These are phyloP conservation scores for Panicum virgatum DNA, from an alignment of 202 grass and related monocot genomes.

Conservation along the genomic window DNA sequence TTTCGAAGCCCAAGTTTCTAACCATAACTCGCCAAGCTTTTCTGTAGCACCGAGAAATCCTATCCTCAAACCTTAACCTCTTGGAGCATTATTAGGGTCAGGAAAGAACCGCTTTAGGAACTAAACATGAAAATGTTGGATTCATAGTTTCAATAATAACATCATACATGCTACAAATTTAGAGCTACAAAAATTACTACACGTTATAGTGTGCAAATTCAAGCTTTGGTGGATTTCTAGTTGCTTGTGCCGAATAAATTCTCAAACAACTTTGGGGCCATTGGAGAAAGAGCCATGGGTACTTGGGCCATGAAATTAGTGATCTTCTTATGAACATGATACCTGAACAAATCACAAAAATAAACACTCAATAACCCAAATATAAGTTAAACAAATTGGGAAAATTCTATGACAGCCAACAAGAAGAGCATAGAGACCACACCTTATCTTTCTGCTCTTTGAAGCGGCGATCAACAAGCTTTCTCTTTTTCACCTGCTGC, in stretches of 20 bases:
- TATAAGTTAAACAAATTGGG: neutral
- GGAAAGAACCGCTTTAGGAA: too few species aligned
- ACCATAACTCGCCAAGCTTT: too few species aligned
- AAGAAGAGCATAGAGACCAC: neutral
- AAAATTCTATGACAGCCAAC: neutral
- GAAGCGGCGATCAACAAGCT: conserved; percentile 86
- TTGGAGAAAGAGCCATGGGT: conserved; percentile 63
- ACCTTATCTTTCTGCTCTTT: conserved; percentile 97
- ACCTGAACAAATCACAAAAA: too few species aligned
- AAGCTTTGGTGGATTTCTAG: conserved; percentile 19
- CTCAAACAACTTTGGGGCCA: conserved; percentile 84
- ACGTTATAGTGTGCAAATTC: neutral
- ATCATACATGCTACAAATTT: neutral
- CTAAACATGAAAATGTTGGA: too few species aligned
- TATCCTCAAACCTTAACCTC: too few species aligned
- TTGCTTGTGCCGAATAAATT: conserved; percentile 69
- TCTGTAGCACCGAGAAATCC: too few species aligned
- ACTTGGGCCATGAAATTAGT: conserved; percentile 85
- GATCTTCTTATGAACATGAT: conserved; percentile 92
- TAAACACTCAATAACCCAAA: conserved; percentile 14
- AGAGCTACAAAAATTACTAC: neutral
- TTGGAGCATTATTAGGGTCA: too few species aligned
- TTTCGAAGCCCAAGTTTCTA: too few species aligned
- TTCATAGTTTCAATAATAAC: neutral
- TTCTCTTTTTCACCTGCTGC: conserved; percentile 81